Conservation (phyloP, 2,329 filamentous ascomycete genomes). For the Davidsoniella australis region DNA sequence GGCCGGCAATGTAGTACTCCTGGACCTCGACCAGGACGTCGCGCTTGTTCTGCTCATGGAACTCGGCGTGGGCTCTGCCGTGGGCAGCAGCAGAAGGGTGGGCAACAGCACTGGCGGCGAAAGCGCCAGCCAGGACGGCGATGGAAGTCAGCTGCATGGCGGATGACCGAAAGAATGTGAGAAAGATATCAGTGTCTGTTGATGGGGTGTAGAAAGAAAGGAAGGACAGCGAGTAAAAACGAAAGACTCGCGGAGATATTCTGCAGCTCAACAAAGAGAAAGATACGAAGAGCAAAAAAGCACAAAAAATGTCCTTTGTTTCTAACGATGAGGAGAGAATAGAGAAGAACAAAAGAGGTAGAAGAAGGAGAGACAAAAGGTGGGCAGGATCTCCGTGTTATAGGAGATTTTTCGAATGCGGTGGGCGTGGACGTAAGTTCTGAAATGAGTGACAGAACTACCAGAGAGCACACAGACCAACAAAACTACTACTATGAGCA, state of each 20-base stretch:
- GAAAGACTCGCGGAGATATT: not conserved
- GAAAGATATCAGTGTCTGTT: not conserved
- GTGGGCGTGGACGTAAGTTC: not conserved
- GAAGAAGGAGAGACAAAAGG: too few relatives aligned
- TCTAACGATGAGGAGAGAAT: not conserved
- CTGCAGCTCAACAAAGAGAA: not conserved
- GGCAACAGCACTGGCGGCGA: slow-evolving; percentile 22
- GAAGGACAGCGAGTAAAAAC: not conserved
- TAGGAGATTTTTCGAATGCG: not conserved
- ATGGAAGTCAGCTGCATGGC: slow-evolving; percentile 26
- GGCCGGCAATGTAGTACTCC: slow-evolving; percentile 21
- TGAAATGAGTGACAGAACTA: not conserved
- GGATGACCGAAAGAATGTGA: not conserved
- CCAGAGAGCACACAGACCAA: not conserved
- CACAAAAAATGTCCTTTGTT: not conserved
- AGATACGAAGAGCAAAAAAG: not conserved
- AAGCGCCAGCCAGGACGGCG: slow-evolving; percentile 23
- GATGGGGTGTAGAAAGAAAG: not conserved
- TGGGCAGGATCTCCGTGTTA: not conserved
- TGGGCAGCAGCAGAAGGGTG: slow-evolving; percentile 22
- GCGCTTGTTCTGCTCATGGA: slow-evolving; percentile 15
- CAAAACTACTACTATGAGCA: not conserved
- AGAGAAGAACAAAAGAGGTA: not conserved
- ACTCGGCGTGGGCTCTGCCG: slow-evolving; percentile 20
- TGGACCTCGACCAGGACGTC: slow-evolving; percentile 3